These are phyloP conservation scores for Arabis alpina DNA, from an alignment of 345 rosid species.

Conservation along the genomic window DNA sequence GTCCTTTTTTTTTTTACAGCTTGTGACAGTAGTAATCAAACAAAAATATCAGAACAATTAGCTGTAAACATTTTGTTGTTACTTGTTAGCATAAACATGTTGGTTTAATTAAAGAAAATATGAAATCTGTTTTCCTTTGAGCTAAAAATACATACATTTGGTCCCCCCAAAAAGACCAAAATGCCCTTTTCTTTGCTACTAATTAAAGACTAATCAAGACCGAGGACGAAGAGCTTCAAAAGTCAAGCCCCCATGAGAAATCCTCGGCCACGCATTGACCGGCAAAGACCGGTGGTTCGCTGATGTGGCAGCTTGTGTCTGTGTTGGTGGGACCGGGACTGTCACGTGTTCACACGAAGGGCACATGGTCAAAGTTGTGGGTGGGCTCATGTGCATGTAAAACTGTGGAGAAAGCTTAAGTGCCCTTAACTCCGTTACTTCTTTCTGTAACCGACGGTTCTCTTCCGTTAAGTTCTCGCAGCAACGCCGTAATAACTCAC, in stretches of 20 bases:
- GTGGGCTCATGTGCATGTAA: conserved; percentile 99
- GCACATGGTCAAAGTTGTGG: conserved; percentile 98
- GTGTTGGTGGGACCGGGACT: conserved; percentile 62
- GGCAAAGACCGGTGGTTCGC: conserved; percentile 45
- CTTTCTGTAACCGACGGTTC: conserved; percentile 93
- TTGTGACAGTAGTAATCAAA: not conserved
- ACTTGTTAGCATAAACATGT: conserved; percentile 30
- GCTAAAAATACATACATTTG: conserved; percentile 26
- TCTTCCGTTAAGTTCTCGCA: conserved; percentile 97
- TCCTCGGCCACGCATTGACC: conserved; percentile 61
- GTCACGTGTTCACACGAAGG: conserved; percentile 95
- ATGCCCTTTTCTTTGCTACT: not conserved
- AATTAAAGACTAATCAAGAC: conserved; percentile 37
- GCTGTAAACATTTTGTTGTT: conserved; percentile 19
- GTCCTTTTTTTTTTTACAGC: no score
- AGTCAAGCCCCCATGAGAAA: conserved; percentile 45
- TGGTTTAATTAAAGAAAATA: conserved; percentile 2
- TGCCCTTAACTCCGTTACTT: conserved; percentile 92
- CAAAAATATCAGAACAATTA: not conserved
- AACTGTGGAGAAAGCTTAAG: conserved; percentile 94
- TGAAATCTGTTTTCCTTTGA: conserved; percentile 8
- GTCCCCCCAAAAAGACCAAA: conserved; percentile 41
- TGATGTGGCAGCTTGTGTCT: conserved; percentile 44
- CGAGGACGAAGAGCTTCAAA: conserved; percentile 61
- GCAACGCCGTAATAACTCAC: conserved; percentile 92